Percentiles rank a stretch among this genome's conserved stretches.
Conservation (phyloP, 306 rosid genomes). For the Inga laurina region DNA sequence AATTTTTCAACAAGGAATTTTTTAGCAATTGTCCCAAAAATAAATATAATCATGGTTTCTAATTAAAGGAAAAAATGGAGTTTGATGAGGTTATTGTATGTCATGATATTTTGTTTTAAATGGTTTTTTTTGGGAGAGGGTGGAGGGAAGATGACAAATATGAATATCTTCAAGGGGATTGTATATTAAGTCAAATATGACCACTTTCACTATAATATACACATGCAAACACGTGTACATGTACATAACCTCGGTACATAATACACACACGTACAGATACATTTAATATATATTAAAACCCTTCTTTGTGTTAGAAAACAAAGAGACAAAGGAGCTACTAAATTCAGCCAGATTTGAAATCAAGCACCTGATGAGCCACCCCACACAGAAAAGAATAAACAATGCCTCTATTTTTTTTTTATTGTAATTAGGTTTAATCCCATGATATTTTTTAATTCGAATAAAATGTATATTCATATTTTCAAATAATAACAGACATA, state of each 20-base stretch:
- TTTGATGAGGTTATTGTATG: too few relatives aligned
- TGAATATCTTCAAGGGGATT: conserved; percentile 16
- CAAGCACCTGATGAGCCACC: conserved; percentile 17
- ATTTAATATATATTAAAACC: too few relatives aligned
- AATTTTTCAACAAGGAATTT: too few relatives aligned
- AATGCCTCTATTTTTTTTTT: neutral
- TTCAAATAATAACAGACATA: neutral
- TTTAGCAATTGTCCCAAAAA: too few relatives aligned
- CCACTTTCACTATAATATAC: neutral
- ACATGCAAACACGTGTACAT: too few relatives aligned
- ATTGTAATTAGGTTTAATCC: neutral
- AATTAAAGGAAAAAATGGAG: neutral
- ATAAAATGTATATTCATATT: neutral
- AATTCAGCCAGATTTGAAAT: conserved; percentile 10
- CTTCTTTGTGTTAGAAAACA: neutral
- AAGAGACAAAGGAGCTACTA: conserved; percentile 14
- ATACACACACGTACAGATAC: too few relatives aligned
- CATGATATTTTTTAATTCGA: neutral
- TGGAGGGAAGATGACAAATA: neutral
- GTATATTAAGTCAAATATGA: conserved; percentile 15
- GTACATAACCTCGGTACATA: too few relatives aligned
- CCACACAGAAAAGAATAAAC: neutral
- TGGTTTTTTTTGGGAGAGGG: neutral
- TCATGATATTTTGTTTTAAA: neutral
- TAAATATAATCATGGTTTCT: neutral